A percentile compares a stretch with the other conserved stretches of the same genome.
These are phyloP conservation scores for Saccharomycopsis fibuligera DNA, from an alignment of 805 yeast species.

Conservation along the genomic window DNA sequence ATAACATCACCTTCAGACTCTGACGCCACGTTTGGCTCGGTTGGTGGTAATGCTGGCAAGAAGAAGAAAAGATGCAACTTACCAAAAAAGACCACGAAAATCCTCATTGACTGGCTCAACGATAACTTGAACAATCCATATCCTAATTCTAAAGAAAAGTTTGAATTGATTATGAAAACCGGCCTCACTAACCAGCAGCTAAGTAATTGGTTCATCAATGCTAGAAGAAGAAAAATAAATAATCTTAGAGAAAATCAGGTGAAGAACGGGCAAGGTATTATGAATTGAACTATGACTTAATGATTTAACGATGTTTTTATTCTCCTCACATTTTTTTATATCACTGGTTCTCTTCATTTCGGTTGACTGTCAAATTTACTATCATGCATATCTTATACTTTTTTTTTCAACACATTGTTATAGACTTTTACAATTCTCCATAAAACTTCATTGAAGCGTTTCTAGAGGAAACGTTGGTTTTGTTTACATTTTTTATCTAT, in stretches of 20 bases:
- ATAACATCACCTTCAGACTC: constrained; percentile 2
- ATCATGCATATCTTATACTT: no score
- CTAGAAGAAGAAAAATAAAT: constrained; percentile 67
- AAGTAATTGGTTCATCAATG: constrained; percentile 85
- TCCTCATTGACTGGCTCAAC: constrained; percentile 66
- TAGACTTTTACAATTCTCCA: no score
- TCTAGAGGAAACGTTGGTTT: no score
- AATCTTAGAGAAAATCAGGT: constrained; percentile 30
- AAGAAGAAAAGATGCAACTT: constrained; percentile 58
- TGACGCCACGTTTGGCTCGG: not conserved
- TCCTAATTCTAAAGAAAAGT: constrained; percentile 75
- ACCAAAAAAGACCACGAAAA: constrained; percentile 72
- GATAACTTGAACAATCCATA: constrained; percentile 75
- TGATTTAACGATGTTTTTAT: no score
- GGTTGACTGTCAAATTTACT: no score
- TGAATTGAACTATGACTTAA: not conserved
- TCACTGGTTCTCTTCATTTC: no score
- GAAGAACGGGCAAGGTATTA: not conserved
- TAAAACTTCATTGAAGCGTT: no score
- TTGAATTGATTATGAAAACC: constrained; percentile 59
- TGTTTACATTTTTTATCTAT: no score
- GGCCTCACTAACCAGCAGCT: constrained; percentile 78
- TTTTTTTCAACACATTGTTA: no score
- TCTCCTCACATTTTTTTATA: no score
- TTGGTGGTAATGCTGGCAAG: not conserved